A percentile compares a stretch with the other conserved stretches of the same genome.
Conservation (phyloP, 768 basidiomycete genomes). For the Naganishia friedmannii region DNA sequence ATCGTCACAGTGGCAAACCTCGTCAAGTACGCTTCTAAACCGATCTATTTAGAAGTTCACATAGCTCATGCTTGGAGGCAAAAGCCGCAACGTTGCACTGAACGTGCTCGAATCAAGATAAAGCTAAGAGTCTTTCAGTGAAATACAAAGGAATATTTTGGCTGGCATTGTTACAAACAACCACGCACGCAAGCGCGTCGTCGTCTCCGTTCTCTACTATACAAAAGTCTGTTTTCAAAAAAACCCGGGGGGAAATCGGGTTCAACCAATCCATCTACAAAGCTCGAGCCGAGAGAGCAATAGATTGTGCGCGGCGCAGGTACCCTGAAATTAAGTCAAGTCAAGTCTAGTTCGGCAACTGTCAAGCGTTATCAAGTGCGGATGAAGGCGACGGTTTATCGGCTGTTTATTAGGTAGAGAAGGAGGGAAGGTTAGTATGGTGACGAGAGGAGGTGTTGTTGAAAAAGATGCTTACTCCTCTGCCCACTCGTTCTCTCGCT, state of each 20-base stretch:
- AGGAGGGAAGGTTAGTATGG: not conserved
- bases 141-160: too few species aligned
- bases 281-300: conserved; percentile 1
- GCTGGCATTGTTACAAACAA: not conserved
- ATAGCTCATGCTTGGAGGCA: too few species aligned
- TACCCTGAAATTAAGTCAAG: conserved; percentile 4
- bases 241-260: too few species aligned
- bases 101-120: too few species aligned
- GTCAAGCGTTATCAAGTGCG: not conserved
- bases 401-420: conserved; percentile 8
- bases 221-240: not conserved
- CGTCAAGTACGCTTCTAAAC: too few species aligned
- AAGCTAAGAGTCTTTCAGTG: too few species aligned
- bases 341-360: conserved; percentile 19
- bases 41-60: too few species aligned
- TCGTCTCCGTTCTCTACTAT: not conserved
- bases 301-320: not conserved
- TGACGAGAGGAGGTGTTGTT: not conserved
- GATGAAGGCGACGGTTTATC: not conserved
- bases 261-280: too few species aligned
- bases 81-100: too few species aligned
- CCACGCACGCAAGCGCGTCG: not conserved
- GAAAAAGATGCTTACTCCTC: conserved; percentile 46
- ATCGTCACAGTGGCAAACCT: too few species aligned
- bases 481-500: conserved; percentile 84